These are phyloP conservation scores for Rutstroemia sydowiana DNA, from an alignment of 2,329 filamentous ascomycete species.

Conservation along the genomic window DNA sequence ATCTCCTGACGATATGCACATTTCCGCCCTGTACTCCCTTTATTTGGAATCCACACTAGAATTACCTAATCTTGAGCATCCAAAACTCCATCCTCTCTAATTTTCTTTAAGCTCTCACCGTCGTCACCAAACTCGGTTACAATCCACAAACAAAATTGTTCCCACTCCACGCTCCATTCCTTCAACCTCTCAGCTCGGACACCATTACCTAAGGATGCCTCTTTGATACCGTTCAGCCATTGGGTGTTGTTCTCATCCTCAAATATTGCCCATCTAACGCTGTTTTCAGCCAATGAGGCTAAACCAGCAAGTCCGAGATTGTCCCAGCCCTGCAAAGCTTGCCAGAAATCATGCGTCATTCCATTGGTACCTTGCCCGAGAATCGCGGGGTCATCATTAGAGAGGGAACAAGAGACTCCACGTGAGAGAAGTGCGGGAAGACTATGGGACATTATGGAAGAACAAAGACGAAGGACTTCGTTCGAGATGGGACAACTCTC, in stretches of 20 bases:
- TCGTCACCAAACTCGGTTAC: slow-evolving; percentile 63
- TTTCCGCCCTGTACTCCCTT: neutral
- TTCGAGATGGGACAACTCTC: slow-evolving; percentile 91
- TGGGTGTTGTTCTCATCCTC: slow-evolving; percentile 67
- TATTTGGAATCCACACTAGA: neutral
- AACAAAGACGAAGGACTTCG: slow-evolving; percentile 73
- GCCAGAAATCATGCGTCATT: slow-evolving; percentile 92
- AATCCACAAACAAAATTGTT: slow-evolving; percentile 86
- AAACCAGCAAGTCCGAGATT: slow-evolving; percentile 84
- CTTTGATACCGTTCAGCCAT: slow-evolving; percentile 66
- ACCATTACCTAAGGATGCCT: slow-evolving; percentile 64
- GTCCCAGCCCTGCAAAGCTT: slow-evolving; percentile 83
- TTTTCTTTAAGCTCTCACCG: slow-evolving; percentile 16
- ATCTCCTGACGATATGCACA: neutral
- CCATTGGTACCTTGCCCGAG: slow-evolving; percentile 75
- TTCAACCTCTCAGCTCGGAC: slow-evolving; percentile 65
- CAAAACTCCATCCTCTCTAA: slow-evolving; percentile 14
- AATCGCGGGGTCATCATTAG: slow-evolving; percentile 87
- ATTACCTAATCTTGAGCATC: slow-evolving; percentile 16
- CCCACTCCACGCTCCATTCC: slow-evolving; percentile 77
- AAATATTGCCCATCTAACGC: slow-evolving; percentile 81
- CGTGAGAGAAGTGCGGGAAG: slow-evolving; percentile 77
- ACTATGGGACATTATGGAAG: slow-evolving; percentile 69
- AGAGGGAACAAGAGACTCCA: slow-evolving; percentile 75
- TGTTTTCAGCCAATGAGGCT: slow-evolving; percentile 85